A percentile compares a stretch with the other conserved stretches of the same genome.
These are phyloP conservation scores for Tetrahymena elliotti DNA, from an alignment of 73 alveolate species.

Conservation along the genomic window DNA sequence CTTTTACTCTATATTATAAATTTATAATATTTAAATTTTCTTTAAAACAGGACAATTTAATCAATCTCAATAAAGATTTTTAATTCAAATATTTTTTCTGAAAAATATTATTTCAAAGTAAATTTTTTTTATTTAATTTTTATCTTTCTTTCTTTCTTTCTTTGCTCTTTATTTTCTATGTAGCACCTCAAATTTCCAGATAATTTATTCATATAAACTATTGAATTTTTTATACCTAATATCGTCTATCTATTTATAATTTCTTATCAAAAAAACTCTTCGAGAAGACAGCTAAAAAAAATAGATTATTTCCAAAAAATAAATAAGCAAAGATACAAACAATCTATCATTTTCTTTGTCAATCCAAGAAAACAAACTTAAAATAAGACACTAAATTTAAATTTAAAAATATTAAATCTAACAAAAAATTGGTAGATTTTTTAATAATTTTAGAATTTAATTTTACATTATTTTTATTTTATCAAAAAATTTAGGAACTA, in stretches of 20 bases:
- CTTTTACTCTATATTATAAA: not conserved
- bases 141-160: not conserved
- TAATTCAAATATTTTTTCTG: not conserved
- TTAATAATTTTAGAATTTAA: too few species aligned
- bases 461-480: too few species aligned
- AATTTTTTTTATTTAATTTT: too few species aligned
- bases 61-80: not conserved
- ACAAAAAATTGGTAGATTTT: too few species aligned
- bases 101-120: not conserved
- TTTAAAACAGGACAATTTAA: not conserved
- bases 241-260: not conserved
- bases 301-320: too few species aligned
- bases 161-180: not conserved
- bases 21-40: not conserved
- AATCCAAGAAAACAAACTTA: too few species aligned
- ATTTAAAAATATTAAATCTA: too few species aligned
- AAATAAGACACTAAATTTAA: too few species aligned
- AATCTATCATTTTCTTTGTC: not conserved
- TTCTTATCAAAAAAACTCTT: not conserved
- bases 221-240: too few species aligned
- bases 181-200: not conserved
- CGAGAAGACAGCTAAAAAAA: not conserved
- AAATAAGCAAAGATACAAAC: not conserved
- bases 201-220: too few species aligned
- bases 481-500: too few species aligned